Evolutionary conservation across 768 basidiomycete genomes (phyloP).

Genomic region (Hysterangium stoloniferum): DNA sequence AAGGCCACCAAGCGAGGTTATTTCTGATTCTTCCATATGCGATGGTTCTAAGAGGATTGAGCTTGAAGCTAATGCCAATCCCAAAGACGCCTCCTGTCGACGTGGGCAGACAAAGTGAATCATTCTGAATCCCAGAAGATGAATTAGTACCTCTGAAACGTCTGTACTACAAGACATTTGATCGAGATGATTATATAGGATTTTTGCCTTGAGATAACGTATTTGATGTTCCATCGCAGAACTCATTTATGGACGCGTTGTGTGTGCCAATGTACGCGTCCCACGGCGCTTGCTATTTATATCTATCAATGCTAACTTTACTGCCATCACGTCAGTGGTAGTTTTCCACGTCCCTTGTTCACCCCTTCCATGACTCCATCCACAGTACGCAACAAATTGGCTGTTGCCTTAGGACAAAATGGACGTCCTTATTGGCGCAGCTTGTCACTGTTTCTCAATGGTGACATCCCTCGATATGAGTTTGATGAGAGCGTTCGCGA

Average conservation of each 20-base stretch:
- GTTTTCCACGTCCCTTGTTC: no score
- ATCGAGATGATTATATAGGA: slow-evolving; percentile 4
- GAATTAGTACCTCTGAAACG: background rate
- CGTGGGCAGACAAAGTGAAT: no score
- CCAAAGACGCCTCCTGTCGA: background rate
- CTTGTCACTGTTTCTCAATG: slow-evolving; percentile 61
- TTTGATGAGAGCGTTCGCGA: slow-evolving; percentile 67
- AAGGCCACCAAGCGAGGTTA: background rate
- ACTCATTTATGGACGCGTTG: no score
- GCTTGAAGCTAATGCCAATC: background rate
- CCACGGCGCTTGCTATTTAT: no score
- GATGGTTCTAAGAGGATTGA: background rate
- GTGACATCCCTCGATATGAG: slow-evolving; percentile 60
- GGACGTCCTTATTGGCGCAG: slow-evolving; percentile 53
- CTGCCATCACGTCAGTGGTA: no score
- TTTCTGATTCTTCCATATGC: background rate
- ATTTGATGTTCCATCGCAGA: background rate
- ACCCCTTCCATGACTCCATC: slow-evolving; percentile 23
- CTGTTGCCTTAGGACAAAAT: slow-evolving; percentile 51
- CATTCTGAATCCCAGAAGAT: background rate
- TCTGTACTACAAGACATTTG: background rate
- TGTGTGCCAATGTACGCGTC: no score
- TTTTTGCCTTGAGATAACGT: slow-evolving; percentile 3
- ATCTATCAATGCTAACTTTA: no score
- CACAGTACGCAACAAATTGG: slow-evolving; percentile 63